phyloP scores from a whole-genome alignment of 192 early-diverging fungal species.

The Gaertneriomyces sp. region DNA sequence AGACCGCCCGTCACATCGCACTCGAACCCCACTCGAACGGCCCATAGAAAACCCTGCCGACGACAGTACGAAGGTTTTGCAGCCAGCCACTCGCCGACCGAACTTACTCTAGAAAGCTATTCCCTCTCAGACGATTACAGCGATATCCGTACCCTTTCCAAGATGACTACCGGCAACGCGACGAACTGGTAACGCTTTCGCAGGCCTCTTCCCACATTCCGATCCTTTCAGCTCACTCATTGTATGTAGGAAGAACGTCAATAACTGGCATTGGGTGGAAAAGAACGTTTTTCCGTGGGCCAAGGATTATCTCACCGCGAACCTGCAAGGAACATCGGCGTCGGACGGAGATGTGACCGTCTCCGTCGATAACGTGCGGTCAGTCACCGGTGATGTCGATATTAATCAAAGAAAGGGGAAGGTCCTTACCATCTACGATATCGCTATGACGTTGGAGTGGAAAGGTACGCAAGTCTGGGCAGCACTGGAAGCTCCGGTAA shows the following conservation, averaged over 20 bases:
- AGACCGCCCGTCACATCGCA: too few relatives aligned
- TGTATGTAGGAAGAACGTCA: background rate
- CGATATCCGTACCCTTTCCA: too few relatives aligned
- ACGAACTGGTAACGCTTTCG: background rate
- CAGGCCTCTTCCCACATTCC: background rate
- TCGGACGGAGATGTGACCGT: conserved; percentile 57
- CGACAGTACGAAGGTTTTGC: too few relatives aligned
- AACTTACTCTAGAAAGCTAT: too few relatives aligned
- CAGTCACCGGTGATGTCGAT: conserved; percentile 82
- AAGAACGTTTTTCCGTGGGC: conserved; percentile 95
- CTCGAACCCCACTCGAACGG: too few relatives aligned
- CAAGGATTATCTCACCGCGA: conserved; percentile 70
- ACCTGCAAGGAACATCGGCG: conserved; percentile 54
- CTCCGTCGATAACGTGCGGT: conserved; percentile 56
- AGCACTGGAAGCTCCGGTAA: conserved; percentile 6
- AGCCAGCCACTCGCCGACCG: too few relatives aligned
- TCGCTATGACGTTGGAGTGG: conserved; percentile 76
- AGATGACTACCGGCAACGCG: too few relatives aligned
- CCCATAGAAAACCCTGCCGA: too few relatives aligned
- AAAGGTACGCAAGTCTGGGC: conserved; percentile 27
- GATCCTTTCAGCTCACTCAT: too few relatives aligned
- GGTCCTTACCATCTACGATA: conserved; percentile 90
- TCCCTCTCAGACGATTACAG: too few relatives aligned
- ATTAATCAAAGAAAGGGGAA: conserved; percentile 95
- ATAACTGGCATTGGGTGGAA: conserved; percentile 71